A percentile compares a stretch with the other conserved stretches of the same genome.
Evolutionary conservation across 345 rosid species (phyloP).

Genomic region (Euphorbia peplus): DNA sequence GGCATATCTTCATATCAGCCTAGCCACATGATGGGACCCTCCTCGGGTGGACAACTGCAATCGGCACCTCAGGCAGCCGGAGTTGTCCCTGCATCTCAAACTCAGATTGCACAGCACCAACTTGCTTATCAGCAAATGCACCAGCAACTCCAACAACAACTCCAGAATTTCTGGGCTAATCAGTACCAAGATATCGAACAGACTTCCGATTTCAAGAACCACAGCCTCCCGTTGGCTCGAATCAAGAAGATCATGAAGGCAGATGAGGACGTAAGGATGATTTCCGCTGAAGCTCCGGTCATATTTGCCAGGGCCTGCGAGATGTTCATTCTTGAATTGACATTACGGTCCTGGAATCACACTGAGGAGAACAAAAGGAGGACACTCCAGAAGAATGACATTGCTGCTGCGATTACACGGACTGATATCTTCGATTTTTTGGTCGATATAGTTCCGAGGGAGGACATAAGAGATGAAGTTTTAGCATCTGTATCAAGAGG

Average conservation of each 20-base stretch:
- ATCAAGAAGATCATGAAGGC: constrained; percentile 47
- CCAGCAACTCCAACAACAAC: constrained; percentile 39
- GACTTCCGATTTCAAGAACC: constrained; percentile 37
- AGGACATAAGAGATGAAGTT: constrained; percentile 36
- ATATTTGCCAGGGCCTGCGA: constrained; percentile 42
- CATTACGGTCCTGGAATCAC: constrained; percentile 42
- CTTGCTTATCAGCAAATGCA: constrained; percentile 42
- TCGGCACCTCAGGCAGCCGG: constrained; percentile 24
- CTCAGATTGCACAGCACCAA: constrained; percentile 37
- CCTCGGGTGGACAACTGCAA: constrained; percentile 16
- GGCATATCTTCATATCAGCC: constrained; percentile 30
- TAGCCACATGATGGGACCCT: constrained; percentile 30
- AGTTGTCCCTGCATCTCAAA: constrained; percentile 17
- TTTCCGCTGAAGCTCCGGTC: constrained; percentile 41
- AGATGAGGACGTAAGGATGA: constrained; percentile 44
- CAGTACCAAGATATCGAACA: constrained; percentile 39
- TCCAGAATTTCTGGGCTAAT: constrained; percentile 35
- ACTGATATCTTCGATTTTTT: constrained; percentile 41
- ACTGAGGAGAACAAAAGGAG: constrained; percentile 45
- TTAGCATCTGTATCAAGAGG: constrained; percentile 28
- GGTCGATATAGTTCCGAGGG: constrained; percentile 42
- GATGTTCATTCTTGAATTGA: constrained; percentile 42
- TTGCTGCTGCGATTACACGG: constrained; percentile 37
- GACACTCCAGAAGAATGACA: constrained; percentile 42
- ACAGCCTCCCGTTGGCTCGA: constrained; percentile 39